Evolutionary conservation across 83 land plant genomes (phyloP), one percentile per base, ranked within the genome.

Genomic region (Larix sibirica): DNA sequence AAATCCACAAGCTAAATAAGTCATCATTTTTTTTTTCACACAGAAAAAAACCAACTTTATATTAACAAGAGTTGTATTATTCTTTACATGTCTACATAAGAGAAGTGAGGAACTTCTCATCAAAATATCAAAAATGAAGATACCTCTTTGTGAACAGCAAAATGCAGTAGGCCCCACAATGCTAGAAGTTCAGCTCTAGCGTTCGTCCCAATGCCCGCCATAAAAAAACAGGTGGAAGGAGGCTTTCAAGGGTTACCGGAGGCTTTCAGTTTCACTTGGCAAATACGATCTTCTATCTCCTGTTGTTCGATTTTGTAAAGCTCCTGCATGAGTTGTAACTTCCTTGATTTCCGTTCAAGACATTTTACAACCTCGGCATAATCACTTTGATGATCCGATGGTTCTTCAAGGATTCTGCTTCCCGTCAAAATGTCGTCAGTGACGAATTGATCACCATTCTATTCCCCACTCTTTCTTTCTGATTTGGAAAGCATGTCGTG

Each of bases 251-350:
- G 77, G 24, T 73, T 73, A 9, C 77, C 44, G 58, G 26, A 73
- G 47, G 77, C 56, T 23, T 73, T 73, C 56, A 73, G 44, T 47
- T 73, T 73, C 12, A 23, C 77, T 73, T 73, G 26, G 21, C 58
- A 23, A 73, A 73, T 73, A 40, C 14, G 50, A 44, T 73, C 77
- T 40, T 73, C 56, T 5, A 73, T 40, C 50, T 73, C 77, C 26
- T 40, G 77, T 73, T 73, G 77, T 50, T 73, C 58, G 18, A 73
- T 73, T 50, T 20, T 73, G 47, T 73, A 73, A 12, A 73, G 58
- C 77, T 73, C 77, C 77, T 73, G 77, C 77, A 73, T 8, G 77
- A 73, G 77, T 73, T 73, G 77, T 21, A 73, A n/a, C 20, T 73
- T 73, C 77, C 77, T 40, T 0, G 77, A 73, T 21, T 73, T 73